phyloP scores from a whole-genome alignment of 192 early-diverging fungal genomes.

The Coemansia javaensis region DNA sequence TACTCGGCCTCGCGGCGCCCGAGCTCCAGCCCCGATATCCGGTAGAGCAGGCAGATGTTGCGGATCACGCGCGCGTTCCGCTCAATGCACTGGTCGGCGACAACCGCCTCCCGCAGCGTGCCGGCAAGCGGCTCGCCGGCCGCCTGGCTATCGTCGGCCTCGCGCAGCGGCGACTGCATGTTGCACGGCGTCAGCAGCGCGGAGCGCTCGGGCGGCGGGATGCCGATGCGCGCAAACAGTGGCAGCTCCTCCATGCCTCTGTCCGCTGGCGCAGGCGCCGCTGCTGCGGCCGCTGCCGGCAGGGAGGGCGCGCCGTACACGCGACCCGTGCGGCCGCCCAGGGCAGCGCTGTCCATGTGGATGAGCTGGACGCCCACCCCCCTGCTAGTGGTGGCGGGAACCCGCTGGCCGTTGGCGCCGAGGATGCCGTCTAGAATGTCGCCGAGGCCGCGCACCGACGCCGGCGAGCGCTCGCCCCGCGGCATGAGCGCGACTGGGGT shows the following conservation, averaged over 20 bases:
- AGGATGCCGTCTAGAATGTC: constrained; percentile 22
- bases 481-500: constrained; percentile 39
- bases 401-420: constrained; percentile 9
- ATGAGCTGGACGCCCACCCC: constrained; percentile 28
- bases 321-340: not conserved
- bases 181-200: constrained; percentile 11
- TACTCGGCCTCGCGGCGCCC: constrained; percentile 10
- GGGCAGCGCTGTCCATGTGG: constrained; percentile 14
- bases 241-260: constrained; percentile 20
- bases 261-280: not conserved
- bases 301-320: not conserved
- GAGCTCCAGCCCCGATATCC: constrained; percentile 29
- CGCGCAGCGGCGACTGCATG: constrained; percentile 20
- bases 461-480: constrained; percentile 7
- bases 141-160: not conserved
- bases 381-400: constrained; percentile 7
- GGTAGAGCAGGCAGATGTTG: constrained; percentile 43
- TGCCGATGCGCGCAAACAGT: constrained; percentile 39
- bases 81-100: constrained; percentile 43
- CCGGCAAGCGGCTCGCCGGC: constrained; percentile 14
- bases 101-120: constrained; percentile 25
- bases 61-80: constrained; percentile 41
- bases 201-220: constrained; percentile 16
- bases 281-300: not conserved
- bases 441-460: constrained; percentile 8